Conservation (phyloP, 129 eudicot genomes). For the Logfia minima region DNA sequence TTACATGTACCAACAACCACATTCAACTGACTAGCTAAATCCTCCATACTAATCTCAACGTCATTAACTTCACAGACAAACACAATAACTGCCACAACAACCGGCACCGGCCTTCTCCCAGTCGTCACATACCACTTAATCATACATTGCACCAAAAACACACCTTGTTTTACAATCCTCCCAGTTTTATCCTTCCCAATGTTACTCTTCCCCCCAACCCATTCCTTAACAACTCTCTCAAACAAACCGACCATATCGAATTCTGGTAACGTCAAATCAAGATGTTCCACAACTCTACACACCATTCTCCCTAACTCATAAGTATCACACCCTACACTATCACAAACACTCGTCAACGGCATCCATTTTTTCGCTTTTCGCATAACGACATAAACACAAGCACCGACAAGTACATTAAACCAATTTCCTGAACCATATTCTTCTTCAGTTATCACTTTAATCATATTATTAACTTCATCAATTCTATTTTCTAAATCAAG, state of each 20-base stretch:
- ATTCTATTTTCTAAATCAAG: conserved; percentile 22
- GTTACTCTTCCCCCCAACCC: conserved; percentile 18
- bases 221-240: conserved; percentile 40
- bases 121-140: conserved; percentile 81
- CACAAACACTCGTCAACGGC: conserved; percentile 48
- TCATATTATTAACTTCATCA: conserved; percentile 55
- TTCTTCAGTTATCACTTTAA: conserved; percentile 52
- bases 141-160: conserved; percentile 74
- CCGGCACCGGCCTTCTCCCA: conserved; percentile 77
- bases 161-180: conserved; percentile 72
- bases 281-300: not conserved
- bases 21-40: conserved; percentile 56
- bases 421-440: conserved; percentile 77
- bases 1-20: conserved; percentile 58
- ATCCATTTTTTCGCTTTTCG: conserved; percentile 49
- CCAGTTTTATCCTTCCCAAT: conserved; percentile 34
- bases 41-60: conserved; percentile 52
- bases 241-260: conserved; percentile 52
- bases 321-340: not conserved
- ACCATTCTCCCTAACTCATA: not conserved
- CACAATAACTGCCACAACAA: conserved; percentile 67
- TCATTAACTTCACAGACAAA: conserved; percentile 54
- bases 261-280: conserved; percentile 21
- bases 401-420: conserved; percentile 74
- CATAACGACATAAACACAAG: conserved; percentile 71